Base-by-base conservation (phyloP, 441 rosid species). In the Jatropha multifida region DNA sequence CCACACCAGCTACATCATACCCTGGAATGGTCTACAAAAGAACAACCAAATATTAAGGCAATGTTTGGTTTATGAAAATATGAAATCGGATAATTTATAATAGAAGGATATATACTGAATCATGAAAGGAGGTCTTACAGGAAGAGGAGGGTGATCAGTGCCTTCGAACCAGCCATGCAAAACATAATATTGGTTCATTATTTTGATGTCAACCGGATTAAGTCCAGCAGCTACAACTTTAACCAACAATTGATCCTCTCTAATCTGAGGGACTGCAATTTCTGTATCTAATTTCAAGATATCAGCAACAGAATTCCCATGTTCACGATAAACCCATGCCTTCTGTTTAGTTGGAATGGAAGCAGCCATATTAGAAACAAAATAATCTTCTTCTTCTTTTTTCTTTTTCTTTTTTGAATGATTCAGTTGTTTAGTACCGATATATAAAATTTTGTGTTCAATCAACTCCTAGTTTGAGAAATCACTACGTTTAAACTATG, bases 1-100 rank as follows among this genome's bases (percentile, higher is more conserved):
- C 94, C 63, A 90, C 84, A 27, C 96, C 94, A n/a, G 96, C 90
- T 10, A 92, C 96, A 62, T 92, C 94, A 60, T 88, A 90, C 52
- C 97, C 96, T 59, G 93, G 92, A 80, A 90, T 90, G 44, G 93
- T 90, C 94, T 90, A 63, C 52, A 23, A 69, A 74, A 17, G 41
- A 18, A 67, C 10, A 48, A 9, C 2, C 14, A 11, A 23, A 11
- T 48, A 48, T 9, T 11, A 48, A 48, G 13, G 52, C 23, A 23
- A 23, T 23, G 13, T 48, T 48, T 46, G 51, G 2, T 46, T 9
- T 23, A 23, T 23, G 23, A 23, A 23, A 23, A 44, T 6, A 44
- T 44, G 7, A 44, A 4, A 44, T 6, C 7, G 23, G 23, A 23
- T 23, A 23, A 23, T 23, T 23, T 23, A 23, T n/a, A n/a, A n/a